Evolutionary conservation across 1,284 basidiomycete species (phyloP), one percentile per base, ranked within the genome.

Genomic region (Cryptococcus amylolentus): DNA sequence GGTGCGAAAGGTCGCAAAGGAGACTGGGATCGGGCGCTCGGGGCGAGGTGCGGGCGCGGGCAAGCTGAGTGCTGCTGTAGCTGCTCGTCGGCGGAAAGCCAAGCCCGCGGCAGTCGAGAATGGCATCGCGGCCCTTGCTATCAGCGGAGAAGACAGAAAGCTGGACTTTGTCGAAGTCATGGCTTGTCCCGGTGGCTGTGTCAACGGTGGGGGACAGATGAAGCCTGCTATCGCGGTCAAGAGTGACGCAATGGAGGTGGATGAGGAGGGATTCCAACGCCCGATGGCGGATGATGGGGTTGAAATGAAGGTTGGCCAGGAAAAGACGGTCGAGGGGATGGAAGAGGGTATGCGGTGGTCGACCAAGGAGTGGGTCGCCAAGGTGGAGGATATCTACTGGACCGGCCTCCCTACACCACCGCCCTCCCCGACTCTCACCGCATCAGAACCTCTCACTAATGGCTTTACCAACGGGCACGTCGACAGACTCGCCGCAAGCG

Each of bases 101-200:
- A 60, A 77, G 70, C 66, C 68, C 0, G 66, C 66, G 13, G 62
- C 70, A 54, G 68, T 56, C 23, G 69, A 71, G 12, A 35, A 35
- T 35, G 58, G 51, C 18, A 51, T 63, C 10, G 57, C 55, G 5
- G 45, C 44, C 13, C 26, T 62, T 35, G 56, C 54, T n/a, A 55
- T 71, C 4, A 59, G 54, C 13, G 63, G 70, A 48, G 80, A 82
- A 58, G 83, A 84, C 52, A 80, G 79, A 66, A 81, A 84, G 37
- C 89, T 95, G 73, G 95, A 98, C 78, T 98, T 95, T 75, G 88
- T 98, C 49, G 96, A 99, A 71, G 93, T 99, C 59, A 98, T 99
- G 96, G 96, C 96, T 23, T 99, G 96, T 79, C 96, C 96, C 0
- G 86, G 89, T 0, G 96, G 96, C 6, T 98, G 96, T 72, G 91